These are phyloP conservation scores for Globisporangium sylvaticum DNA, from an alignment of 352 stramenopile genomes.

Conservation along the genomic window DNA sequence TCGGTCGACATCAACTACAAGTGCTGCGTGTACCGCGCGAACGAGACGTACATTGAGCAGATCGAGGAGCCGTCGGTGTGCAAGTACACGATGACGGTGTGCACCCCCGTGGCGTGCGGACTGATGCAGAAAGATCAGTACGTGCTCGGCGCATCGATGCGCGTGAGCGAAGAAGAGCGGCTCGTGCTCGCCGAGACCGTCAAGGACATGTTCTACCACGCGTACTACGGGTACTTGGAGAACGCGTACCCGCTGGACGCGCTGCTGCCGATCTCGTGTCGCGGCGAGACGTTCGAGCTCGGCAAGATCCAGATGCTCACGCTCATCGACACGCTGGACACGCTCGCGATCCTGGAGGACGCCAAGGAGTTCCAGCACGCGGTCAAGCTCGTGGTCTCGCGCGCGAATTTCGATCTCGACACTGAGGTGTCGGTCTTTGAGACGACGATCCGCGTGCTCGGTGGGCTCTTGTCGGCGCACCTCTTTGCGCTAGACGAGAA, in stretches of 20 bases:
- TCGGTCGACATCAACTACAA: slow-evolving; percentile 52
- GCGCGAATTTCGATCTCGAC: slow-evolving; percentile 79
- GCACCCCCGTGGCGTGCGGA: slow-evolving; percentile 67
- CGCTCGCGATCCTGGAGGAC: slow-evolving; percentile 82
- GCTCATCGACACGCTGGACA: slow-evolving; percentile 90
- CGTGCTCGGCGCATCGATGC: slow-evolving; percentile 41
- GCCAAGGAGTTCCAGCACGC: slow-evolving; percentile 67
- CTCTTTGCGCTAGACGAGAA: slow-evolving; percentile 63
- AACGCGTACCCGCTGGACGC: slow-evolving; percentile 84
- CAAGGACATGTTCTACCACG: slow-evolving; percentile 89
- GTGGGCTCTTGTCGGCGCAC: slow-evolving; percentile 89
- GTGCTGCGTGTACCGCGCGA: slow-evolving; percentile 73
- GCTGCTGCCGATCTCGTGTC: slow-evolving; percentile 66
- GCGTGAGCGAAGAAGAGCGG: slow-evolving; percentile 55
- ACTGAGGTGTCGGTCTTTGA: slow-evolving; percentile 92
- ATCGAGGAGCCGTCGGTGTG: slow-evolving; percentile 52
- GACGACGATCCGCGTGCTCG: slow-evolving; percentile 90
- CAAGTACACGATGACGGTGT: slow-evolving; percentile 63
- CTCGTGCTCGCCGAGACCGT: slow-evolving; percentile 54
- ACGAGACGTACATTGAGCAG: slow-evolving; percentile 78
- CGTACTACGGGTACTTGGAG: slow-evolving; percentile 80
- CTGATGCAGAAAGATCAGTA: slow-evolving; percentile 72
- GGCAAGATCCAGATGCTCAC: slow-evolving; percentile 84
- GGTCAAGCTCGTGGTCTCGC: slow-evolving; percentile 53
- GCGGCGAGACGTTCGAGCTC: slow-evolving; percentile 68